phyloP scores from a whole-genome alignment of 371 early-diverging fungal species.

The Phascolomyces articulosus region DNA sequence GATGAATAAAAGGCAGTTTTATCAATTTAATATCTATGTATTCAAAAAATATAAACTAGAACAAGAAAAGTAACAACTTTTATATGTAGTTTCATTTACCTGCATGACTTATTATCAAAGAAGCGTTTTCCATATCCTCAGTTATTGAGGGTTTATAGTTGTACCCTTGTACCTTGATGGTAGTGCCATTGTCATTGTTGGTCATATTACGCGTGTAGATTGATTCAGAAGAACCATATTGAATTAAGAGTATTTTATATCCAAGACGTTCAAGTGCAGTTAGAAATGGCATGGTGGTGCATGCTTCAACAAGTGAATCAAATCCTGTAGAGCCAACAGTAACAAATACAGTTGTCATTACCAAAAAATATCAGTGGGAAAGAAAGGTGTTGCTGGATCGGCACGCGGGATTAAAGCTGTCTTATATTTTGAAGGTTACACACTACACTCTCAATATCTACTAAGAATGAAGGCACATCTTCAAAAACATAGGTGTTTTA shows the following conservation, averaged over 20 bases:
- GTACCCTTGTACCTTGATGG: slow-evolving; percentile 52
- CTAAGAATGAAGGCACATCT: no score
- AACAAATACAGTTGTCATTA: slow-evolving; percentile 58
- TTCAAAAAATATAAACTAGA: no score
- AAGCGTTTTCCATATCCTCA: slow-evolving; percentile 59
- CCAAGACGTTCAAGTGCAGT: slow-evolving; percentile 42
- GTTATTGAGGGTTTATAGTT: slow-evolving; percentile 62
- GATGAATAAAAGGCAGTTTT: neutral
- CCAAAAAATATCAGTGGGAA: neutral
- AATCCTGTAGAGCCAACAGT: slow-evolving; percentile 94
- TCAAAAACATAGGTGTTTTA: no score
- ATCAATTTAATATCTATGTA: neutral
- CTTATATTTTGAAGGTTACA: no score
- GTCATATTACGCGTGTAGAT: slow-evolving; percentile 21
- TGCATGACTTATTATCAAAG: slow-evolving; percentile 75
- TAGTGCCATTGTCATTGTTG: slow-evolving; percentile 1
- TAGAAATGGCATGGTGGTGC: slow-evolving; percentile 52
- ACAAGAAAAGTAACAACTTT: no score
- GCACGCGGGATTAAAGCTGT: neutral
- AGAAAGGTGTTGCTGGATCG: neutral
- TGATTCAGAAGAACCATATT: slow-evolving; percentile 72
- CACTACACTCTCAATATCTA: no score
- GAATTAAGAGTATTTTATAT: slow-evolving; percentile 63
- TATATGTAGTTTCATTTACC: no score
- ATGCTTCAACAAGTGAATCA: slow-evolving; percentile 66